Base-by-base conservation (phyloP, 2,329 filamentous ascomycete genomes). In the Phyllosticta citriasiana region DNA sequence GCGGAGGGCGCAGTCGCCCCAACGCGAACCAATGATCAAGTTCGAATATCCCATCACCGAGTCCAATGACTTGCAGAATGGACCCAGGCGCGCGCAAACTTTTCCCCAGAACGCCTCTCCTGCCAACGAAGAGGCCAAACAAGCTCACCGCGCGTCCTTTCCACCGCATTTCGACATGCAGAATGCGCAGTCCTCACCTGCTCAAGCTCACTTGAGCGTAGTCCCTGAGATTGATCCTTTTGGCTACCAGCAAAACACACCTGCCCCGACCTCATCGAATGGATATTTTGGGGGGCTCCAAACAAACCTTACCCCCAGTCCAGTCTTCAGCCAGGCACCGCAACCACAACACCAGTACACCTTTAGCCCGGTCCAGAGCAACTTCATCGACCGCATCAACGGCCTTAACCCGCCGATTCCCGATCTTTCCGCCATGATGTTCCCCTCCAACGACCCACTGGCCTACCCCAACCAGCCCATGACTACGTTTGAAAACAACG, bases 341-440 rank as follows among this genome's bases (percentile, higher is more conserved):
- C 60, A 57, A 12, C 7, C 35, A 10, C 60, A 47, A 16, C 53
- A 57, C n/a, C 50, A 55, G 2, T 51, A 57, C 33, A 55, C 51
- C 25, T 61, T 61, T 8, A 69, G 71, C 24, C 70, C 69, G 0
- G 54, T 73, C n/a, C 62, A 63, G 19, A 67, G 68, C 55, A 69
- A 72, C 40, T 68, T 71, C 60, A 63, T 67, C 22, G 68, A 71
- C 62, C 65, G 69, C n/a, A 65, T 68, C 24, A 57, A 56, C 26
- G 67, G 67, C 5, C 62, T 73, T 19, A 78, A 76, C 61, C 74
- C 77, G 2, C 76, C 74, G 8, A 77, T 91, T 16, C 83, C 88
- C 65, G 88, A 89, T 69, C 80, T 92, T 6, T 87, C 87, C 62
- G 84, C 86, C 3, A 84, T 92, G 76, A 91, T 93, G 87, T 93